Conservation (phyloP, 305 asterid species). For the Andrographis paniculata region DNA sequence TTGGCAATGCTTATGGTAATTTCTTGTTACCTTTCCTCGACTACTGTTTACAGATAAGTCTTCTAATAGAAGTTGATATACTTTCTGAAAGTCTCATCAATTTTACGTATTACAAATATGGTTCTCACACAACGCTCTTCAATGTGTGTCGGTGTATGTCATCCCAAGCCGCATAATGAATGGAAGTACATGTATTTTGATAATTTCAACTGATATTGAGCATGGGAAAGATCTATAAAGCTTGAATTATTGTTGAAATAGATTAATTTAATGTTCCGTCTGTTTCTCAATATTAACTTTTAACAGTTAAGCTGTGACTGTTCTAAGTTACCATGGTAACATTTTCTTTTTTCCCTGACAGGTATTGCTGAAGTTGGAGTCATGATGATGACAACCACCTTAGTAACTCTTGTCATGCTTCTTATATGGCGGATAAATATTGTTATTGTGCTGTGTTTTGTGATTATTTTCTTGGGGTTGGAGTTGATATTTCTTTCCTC, state of each 20-base stretch:
- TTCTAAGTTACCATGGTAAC: too few species aligned
- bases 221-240: too few species aligned
- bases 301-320: too few species aligned
- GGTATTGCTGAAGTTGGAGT: conserved; percentile 96
- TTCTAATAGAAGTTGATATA: conserved; percentile 1
- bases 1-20: conserved; percentile 99
- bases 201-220: too few species aligned
- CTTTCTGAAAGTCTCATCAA: not conserved
- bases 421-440: conserved; percentile 98
- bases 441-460: conserved; percentile 64
- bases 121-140: not conserved
- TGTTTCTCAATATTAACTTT: too few species aligned
- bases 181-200: too few species aligned
- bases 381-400: conserved; percentile 93
- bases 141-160: not conserved
- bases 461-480: conserved; percentile 69
- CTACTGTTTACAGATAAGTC: conserved; percentile 4
- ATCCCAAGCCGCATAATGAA: too few species aligned
- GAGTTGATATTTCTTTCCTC: conserved; percentile 87
- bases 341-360: conserved; percentile 25
- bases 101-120: not conserved
- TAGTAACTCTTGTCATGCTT: conserved; percentile 96
- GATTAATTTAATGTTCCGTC: too few species aligned
- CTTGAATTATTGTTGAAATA: too few species aligned
- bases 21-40: conserved; percentile 16